Base-by-base conservation (phyloP, 2,329 filamentous ascomycete genomes). In the Xylariales sp. region DNA sequence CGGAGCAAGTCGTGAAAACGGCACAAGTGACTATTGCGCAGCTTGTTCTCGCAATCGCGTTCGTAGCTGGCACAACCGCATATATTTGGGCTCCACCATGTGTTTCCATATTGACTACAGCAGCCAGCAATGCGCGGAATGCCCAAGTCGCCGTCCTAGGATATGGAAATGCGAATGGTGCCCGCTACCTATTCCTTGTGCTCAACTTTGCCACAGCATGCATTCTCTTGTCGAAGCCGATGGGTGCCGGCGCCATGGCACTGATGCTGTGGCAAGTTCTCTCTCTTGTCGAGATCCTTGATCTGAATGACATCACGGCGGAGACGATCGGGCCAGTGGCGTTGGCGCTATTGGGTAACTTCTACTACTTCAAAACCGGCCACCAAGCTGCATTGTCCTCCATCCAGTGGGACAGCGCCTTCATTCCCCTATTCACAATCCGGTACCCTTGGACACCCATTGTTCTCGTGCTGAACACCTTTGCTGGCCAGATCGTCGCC, bases 361-460 rank as follows among this genome's bases (percentile, higher is more conserved):
- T 91, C 63, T 83, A 96, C 68, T 98, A 83, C 70, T 98, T 98
- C 78, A 96, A 95, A 58, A 98, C 93, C 0, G 93, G 93, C 44
- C 93, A 98, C 62, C 91, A 97, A 63, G 91, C 91, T 11, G 85
- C 82, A 0, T 75, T 95, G 17, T 77, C 83, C 49, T 87, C 81
- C 48, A 91, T 98, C 55, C 93, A 98, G 57, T 98, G 93, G 93
- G 93, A 98, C 65, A 78, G 80, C 15, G 91, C 89, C 4, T 98
- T 98, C 64, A 87, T 98, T 48, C 86, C 91, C 0, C 74, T 97
- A 6, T 80, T 83, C 41, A 79, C 78, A 5, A 78, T 98, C 46
- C 78, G 78, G 40, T 96, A 98, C 63, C 93, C 93, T 1, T 96
- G 87, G 86, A 85, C 81, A 0, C 90, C 90, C 0, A 56, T 97